A percentile compares a stretch with the other conserved stretches of the same genome.
These are phyloP conservation scores for Plasmodium yoelii DNA, from an alignment of 169 alveolate species.

Conservation along the genomic window DNA sequence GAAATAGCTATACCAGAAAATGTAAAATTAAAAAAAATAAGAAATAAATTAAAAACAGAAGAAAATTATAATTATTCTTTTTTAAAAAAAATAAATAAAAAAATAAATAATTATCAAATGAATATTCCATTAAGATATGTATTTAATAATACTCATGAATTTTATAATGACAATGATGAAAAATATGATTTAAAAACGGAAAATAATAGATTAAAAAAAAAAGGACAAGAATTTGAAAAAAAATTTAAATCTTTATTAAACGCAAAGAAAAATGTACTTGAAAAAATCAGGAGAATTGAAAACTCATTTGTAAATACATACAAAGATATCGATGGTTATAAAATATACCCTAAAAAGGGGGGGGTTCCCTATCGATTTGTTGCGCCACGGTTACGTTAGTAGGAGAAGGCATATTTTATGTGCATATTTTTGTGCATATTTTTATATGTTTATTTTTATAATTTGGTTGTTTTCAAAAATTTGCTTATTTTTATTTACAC, in stretches of 20 bases:
- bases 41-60: constrained; percentile 25
- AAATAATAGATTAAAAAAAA: constrained; percentile 43
- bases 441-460: no score
- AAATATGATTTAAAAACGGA: constrained; percentile 42
- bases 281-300: constrained; percentile 24
- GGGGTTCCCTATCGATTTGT: constrained; percentile 28
- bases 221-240: constrained; percentile 26
- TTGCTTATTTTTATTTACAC: no score
- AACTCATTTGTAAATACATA: constrained; percentile 33
- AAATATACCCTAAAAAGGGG: constrained; percentile 4
- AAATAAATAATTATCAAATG: constrained; percentile 21
- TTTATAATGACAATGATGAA: constrained; percentile 48
- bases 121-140: constrained; percentile 48
- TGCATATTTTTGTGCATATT: background rate
- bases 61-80: constrained; percentile 8
- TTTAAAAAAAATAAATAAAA: constrained; percentile 50
- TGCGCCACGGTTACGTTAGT: constrained; percentile 50
- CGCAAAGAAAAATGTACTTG: constrained; percentile 21
- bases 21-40: constrained; percentile 19
- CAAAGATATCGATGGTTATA: constrained; percentile 53
- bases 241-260: constrained; percentile 22
- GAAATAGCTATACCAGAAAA: constrained; percentile 14
- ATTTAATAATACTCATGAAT: constrained; percentile 65
- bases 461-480: background rate
- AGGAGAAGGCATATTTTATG: background rate